phyloP scores from a whole-genome alignment of 345 rosid genomes.

The Combretum micranthum region DNA sequence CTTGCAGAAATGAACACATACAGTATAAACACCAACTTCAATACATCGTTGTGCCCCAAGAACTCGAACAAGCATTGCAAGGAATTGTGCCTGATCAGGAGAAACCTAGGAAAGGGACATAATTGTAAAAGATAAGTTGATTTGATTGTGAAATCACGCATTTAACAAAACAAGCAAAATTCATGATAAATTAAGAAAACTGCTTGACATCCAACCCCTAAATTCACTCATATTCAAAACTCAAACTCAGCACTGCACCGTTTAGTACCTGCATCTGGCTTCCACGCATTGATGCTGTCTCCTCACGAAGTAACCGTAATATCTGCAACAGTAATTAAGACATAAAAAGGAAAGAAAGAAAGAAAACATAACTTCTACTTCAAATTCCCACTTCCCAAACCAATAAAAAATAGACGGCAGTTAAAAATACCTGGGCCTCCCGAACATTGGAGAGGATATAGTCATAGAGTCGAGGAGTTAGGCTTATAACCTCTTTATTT shows the following conservation, averaged over 20 bases:
- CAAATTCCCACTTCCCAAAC: neutral
- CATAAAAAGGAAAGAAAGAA: neutral
- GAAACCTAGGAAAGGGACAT: conserved; percentile 41
- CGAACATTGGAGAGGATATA: conserved; percentile 78
- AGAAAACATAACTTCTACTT: too few species aligned
- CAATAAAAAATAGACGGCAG: neutral
- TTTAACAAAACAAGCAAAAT: conserved; percentile 1
- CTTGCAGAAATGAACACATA: conserved; percentile 17
- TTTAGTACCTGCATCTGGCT: conserved; percentile 81
- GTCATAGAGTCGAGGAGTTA: conserved; percentile 72
- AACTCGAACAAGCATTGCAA: conserved; percentile 82
- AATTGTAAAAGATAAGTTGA: conserved; percentile 1
- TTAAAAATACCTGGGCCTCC: conserved; percentile 64
- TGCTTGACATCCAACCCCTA: neutral
- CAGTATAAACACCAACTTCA: conserved; percentile 89
- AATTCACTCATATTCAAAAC: neutral
- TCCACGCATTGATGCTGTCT: conserved; percentile 68
- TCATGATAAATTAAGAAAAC: neutral
- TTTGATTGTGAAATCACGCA: too few species aligned
- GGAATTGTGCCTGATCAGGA: conserved; percentile 92
- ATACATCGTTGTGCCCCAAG: conserved; percentile 77
- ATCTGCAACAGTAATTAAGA: too few species aligned
- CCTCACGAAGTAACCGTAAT: conserved; percentile 74
- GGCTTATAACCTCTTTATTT: conserved; percentile 62
- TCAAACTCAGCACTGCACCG: neutral